Percentiles rank a stretch among this genome's conserved stretches.
Conservation (phyloP, 257 asterid genomes). For the Striga asiatica region DNA sequence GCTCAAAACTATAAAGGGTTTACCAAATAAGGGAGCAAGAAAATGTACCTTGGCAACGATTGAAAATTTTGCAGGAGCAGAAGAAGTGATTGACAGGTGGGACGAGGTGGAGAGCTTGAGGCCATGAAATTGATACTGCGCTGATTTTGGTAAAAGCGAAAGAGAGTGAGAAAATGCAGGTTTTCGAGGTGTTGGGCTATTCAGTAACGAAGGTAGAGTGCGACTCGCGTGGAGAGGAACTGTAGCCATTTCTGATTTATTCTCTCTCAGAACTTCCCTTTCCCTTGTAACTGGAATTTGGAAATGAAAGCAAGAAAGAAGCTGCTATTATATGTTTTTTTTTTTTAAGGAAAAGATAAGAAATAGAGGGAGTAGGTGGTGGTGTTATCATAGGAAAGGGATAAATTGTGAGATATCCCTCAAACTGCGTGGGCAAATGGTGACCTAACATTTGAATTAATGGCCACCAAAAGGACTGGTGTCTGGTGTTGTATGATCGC, state of each 20-base stretch:
- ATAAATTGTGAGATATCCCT: conserved; percentile 8
- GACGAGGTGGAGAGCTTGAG: conserved; percentile 35
- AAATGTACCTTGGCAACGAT: conserved; percentile 75
- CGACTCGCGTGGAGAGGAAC: conserved; percentile 32
- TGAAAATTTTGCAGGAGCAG: conserved; percentile 25
- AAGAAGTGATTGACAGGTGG: conserved; percentile 30
- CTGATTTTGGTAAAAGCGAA: conserved; percentile 34
- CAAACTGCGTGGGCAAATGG: conserved; percentile 54
- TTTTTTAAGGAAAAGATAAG: conserved; percentile 18
- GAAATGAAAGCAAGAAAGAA: not conserved
- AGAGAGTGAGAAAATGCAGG: conserved; percentile 28
- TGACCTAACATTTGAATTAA: conserved; percentile 26
- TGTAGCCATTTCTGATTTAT: conserved; percentile 56
- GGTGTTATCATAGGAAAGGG: not conserved
- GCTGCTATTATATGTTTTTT: not conserved
- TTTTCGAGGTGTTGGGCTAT: conserved; percentile 40
- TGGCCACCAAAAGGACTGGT: no score
- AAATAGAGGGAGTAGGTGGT: conserved; percentile 14
- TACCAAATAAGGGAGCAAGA: not conserved
- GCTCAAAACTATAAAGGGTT: not conserved
- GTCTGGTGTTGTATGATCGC: no score
- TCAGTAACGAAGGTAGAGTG: conserved; percentile 40
- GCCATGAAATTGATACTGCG: conserved; percentile 66
- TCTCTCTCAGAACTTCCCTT: no score
- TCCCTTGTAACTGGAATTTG: not conserved